Evolutionary conservation across 257 asterid species (phyloP), one percentile per base, ranked within the genome.

Genomic region (Coffea eugenioides): DNA sequence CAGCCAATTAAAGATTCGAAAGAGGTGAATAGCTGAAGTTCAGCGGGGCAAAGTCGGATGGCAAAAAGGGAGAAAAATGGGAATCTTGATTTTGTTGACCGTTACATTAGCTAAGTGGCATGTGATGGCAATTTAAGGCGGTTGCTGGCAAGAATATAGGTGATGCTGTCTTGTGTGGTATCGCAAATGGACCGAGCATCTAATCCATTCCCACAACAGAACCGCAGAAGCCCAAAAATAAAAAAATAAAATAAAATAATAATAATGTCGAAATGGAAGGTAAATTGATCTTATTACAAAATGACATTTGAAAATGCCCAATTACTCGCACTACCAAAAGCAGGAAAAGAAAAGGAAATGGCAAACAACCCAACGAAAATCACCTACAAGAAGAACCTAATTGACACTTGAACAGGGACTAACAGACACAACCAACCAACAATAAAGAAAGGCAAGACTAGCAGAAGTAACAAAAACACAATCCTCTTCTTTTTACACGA

Each of bases 401-500:
- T 16, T 65, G 51, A 39, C 71, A 76, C n/a, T 73, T 7, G 64
- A 66, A 31, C 31, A 31, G 64, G 80, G 68, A 31, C 66, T 39
- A 73, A 73, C 1, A 39, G 43, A 39, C 43, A 39, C 43, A 39
- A 39, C 43, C 43, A 39, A 39, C 43, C 43, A 39, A 39, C 43
- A 39, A 39, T 39, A 39, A 39, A 39, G 43, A 39, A 39, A 39
- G 43, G 43, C 43, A 39, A 39, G 43, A 48, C 61, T 43, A 69
- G 52, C 57, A 73, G 25, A 41, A 56, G 69, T 69, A 48, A n/a
- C 18, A 67, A 65, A 51, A 82, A 74, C 74, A 36, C 27, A 64
- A 56, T 76, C 79, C 80, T 75, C 81, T 75, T 51, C 69, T 65
- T 59, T 73, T 45, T 54, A 49, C 77, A 83, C 67, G 31, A 77